Evolutionary conservation across 768 basidiomycete genomes (phyloP).

Genomic region (Suillus cothurnatus): DNA sequence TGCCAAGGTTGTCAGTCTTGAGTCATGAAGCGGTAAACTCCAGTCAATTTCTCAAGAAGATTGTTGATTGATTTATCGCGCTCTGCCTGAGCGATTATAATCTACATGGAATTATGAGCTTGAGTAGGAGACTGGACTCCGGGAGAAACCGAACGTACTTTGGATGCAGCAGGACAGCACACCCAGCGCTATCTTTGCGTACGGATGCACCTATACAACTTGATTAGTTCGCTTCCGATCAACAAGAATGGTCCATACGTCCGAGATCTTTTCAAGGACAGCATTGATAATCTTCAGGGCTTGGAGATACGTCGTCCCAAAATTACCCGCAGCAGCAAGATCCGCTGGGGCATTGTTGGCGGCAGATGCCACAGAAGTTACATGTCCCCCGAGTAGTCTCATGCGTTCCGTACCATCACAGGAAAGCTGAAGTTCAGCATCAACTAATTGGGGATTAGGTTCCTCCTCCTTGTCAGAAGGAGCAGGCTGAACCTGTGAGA

Average conservation of each 20-base stretch:
- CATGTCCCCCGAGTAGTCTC: neutral
- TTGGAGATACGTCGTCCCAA: slow-evolving; percentile 4
- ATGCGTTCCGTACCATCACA: neutral
- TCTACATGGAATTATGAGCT: neutral
- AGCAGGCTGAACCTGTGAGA: neutral
- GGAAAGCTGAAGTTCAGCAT: neutral
- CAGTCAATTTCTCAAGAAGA: slow-evolving; percentile 2
- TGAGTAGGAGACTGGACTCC: neutral
- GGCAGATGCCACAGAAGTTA: neutral
- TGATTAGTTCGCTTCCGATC: neutral
- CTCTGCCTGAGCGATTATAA: slow-evolving; percentile 6
- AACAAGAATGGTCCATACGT: neutral
- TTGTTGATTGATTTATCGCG: neutral
- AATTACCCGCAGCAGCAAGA: neutral
- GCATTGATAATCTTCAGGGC: slow-evolving; percentile 3
- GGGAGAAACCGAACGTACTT: neutral
- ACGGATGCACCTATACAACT: slow-evolving; percentile 7
- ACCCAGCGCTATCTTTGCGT: slow-evolving; percentile 8
- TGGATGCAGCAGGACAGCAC: neutral
- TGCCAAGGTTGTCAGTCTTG: neutral
- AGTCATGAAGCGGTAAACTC: neutral
- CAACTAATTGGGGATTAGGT: neutral
- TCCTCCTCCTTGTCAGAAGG: neutral
- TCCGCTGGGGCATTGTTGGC: neutral
- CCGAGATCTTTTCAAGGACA: neutral